Percentiles rank a stretch among this genome's conserved stretches.
These are phyloP conservation scores for Paraphoma chrysanthemicola DNA, from an alignment of 2,329 filamentous ascomycete species.

Conservation along the genomic window DNA sequence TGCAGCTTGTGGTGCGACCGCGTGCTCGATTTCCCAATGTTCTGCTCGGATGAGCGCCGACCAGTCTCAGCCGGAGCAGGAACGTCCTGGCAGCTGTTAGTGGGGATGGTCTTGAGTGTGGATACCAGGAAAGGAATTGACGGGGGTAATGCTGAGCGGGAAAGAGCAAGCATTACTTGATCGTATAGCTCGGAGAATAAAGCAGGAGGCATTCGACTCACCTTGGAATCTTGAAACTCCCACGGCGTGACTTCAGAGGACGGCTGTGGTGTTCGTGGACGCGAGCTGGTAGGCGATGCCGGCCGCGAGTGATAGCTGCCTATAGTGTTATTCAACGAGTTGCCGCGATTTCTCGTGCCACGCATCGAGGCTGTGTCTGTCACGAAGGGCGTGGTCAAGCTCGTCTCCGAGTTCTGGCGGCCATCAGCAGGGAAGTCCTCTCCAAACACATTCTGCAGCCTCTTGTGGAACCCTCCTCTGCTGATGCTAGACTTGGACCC, in stretches of 20 bases:
- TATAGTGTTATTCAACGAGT: slow-evolving; percentile 75
- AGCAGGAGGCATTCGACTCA: slow-evolving; percentile 38
- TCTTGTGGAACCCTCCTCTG: slow-evolving; percentile 73
- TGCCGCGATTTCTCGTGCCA: slow-evolving; percentile 76
- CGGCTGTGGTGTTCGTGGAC: slow-evolving; percentile 83
- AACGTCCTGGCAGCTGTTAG: slow-evolving; percentile 30
- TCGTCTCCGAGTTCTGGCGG: slow-evolving; percentile 73
- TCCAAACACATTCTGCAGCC: slow-evolving; percentile 89
- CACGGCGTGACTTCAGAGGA: slow-evolving; percentile 97
- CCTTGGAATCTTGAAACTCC: slow-evolving; percentile 86
- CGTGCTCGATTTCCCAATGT: slow-evolving; percentile 59
- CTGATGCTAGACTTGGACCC: slow-evolving; percentile 77
- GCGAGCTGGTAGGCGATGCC: slow-evolving; percentile 75
- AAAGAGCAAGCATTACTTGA: background rate
- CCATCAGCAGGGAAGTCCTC: slow-evolving; percentile 78
- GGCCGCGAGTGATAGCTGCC: slow-evolving; percentile 60
- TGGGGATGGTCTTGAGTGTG: too few relatives aligned
- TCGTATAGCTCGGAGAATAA: background rate
- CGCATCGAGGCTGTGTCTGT: slow-evolving; percentile 65
- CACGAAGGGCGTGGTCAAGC: slow-evolving; percentile 61
- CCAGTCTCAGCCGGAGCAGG: slow-evolving; percentile 43
- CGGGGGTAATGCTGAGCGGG: background rate
- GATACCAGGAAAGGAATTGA: background rate
- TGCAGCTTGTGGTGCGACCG: slow-evolving; percentile 63
- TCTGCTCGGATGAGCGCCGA: slow-evolving; percentile 43